These are phyloP conservation scores for Mucor circinelloides DNA, from an alignment of 371 early-diverging fungal genomes.

Conservation along the genomic window DNA sequence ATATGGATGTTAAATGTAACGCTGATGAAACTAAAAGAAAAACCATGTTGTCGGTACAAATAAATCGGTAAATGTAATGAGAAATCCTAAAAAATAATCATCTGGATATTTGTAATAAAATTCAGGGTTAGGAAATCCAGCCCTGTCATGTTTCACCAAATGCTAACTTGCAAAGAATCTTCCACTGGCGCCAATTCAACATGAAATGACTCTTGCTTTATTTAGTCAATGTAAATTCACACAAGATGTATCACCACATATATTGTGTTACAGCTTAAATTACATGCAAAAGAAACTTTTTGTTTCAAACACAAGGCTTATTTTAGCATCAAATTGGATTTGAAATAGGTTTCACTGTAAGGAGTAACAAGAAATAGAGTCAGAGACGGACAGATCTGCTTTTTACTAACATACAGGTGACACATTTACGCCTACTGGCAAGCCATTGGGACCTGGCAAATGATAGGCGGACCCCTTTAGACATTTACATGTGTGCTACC, in stretches of 20 bases:
- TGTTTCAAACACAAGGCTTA: neutral
- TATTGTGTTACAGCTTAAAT: slow-evolving; percentile 10
- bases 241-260: slow-evolving; percentile 25
- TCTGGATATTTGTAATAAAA: slow-evolving; percentile 1
- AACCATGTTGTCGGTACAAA: neutral
- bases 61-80: neutral
- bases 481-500: neutral
- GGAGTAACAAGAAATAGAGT: neutral
- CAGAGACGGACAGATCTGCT: neutral
- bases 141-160: slow-evolving; percentile 17
- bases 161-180: neutral
- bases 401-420: neutral
- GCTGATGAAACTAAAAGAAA: neutral
- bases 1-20: neutral
- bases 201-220: slow-evolving; percentile 1
- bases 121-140: neutral
- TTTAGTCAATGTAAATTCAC: slow-evolving; percentile 18
- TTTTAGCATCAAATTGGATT: neutral
- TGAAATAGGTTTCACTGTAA: neutral
- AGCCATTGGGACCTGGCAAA: neutral
- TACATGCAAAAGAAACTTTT: neutral
- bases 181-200: neutral
- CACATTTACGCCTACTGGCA: neutral
- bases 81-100: neutral
- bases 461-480: neutral